Conservation (phyloP, 768 basidiomycete species). For the Glaciozyma antarctica region DNA sequence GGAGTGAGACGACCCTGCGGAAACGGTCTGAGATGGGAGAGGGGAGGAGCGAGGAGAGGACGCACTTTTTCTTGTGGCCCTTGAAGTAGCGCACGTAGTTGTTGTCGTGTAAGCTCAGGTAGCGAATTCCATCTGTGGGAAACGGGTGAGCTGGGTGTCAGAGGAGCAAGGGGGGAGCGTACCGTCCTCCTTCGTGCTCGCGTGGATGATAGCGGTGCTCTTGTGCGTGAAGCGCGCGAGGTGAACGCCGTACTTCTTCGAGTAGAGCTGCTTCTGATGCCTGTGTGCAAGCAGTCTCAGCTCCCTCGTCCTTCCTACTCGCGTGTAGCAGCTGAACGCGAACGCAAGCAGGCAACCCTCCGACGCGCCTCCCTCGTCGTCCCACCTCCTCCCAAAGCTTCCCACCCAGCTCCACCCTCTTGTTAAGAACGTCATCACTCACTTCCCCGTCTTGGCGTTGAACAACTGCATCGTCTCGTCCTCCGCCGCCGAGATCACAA, state of each 20-base stretch:
- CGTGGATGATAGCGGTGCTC: constrained; percentile 69
- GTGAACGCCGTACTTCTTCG: constrained; percentile 95
- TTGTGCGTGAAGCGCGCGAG: constrained; percentile 92
- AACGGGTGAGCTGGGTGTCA: neutral
- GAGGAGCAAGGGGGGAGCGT: neutral
- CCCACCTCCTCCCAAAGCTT: neutral
- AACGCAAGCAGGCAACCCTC: no score
- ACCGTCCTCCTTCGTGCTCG: constrained; percentile 86
- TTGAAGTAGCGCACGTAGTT: constrained; percentile 91
- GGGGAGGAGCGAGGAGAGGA: neutral
- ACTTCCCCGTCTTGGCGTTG: constrained; percentile 84
- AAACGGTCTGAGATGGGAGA: neutral
- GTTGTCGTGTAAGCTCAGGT: constrained; percentile 92
- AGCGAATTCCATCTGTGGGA: constrained; percentile 62
- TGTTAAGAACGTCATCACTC: constrained; percentile 45
- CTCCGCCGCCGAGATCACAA: constrained; percentile 73
- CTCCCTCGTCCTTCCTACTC: neutral
- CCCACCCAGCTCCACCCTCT: neutral
- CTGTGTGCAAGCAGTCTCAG: constrained; percentile 38
- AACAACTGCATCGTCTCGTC: constrained; percentile 88
- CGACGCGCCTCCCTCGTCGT: no score
- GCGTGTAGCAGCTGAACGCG: no score
- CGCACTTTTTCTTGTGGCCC: constrained; percentile 68
- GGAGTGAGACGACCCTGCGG: constrained; percentile 67
- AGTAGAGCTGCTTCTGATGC: constrained; percentile 64